phyloP scores from a whole-genome alignment of 2,329 filamentous ascomycete genomes.

The Fusarium sp. region DNA sequence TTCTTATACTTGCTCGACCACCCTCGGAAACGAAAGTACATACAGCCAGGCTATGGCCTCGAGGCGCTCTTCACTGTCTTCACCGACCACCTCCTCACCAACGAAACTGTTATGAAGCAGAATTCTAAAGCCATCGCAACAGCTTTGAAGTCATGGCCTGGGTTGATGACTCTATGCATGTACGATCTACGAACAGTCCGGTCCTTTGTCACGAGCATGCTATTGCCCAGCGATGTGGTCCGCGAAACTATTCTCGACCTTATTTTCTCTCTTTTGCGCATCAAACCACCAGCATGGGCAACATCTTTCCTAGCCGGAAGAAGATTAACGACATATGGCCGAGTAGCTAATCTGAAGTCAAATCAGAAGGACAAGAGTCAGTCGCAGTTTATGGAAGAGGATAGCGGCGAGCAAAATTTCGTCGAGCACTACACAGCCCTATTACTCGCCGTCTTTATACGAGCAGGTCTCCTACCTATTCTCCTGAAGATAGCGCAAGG shows the following conservation, averaged over 20 bases:
- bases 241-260: conserved; percentile 88
- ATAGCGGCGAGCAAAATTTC: conserved; percentile 81
- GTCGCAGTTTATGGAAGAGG: conserved; percentile 70
- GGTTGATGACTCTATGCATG: conserved; percentile 87
- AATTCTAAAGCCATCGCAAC: conserved; percentile 94
- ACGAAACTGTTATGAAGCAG: conserved; percentile 76
- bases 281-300: conserved; percentile 93
- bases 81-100: conserved; percentile 80
- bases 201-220: conserved; percentile 77
- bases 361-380: conserved; percentile 61
- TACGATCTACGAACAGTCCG: conserved; percentile 86
- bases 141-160: conserved; percentile 93
- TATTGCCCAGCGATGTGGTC: conserved; percentile 66
- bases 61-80: conserved; percentile 92
- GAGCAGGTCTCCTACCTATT: conserved; percentile 76
- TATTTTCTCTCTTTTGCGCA: conserved; percentile 81
- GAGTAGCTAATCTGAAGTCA: conserved; percentile 85
- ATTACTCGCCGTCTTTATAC: conserved; percentile 85
- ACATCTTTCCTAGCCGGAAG: conserved; percentile 94
- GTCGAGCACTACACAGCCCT: conserved; percentile 95
- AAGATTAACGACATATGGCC: conserved; percentile 93
- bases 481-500: conserved; percentile 75
- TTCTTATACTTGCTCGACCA: conserved; percentile 91
- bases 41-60: conserved; percentile 90
- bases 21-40: conserved; percentile 80